Evolutionary conservation across 768 basidiomycete species (phyloP), one percentile per base, ranked within the genome.

Genomic region (Russula abietina): DNA sequence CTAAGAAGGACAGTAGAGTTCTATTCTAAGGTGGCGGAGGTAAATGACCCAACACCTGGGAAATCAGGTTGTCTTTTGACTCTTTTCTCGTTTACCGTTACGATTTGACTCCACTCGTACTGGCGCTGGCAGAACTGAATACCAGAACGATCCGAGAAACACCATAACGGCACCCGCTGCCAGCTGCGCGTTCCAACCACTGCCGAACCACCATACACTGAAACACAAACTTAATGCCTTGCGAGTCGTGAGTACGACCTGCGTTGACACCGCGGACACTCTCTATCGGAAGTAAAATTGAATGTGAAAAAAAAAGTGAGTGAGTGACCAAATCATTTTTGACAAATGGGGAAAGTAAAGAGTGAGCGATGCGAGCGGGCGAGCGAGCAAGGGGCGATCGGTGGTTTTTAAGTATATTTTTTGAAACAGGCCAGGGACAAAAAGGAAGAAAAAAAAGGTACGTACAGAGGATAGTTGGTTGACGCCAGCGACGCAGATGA

Each of bases 171-270:
- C 89, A 26, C 92, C 92, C 6, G 79, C 41, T 0, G 77, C 84
- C 26, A 93, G 75, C 62, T 84, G 82, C 0, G 70, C 59, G 62
- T 89, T 89, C 83, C 88, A 86, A 5, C 83, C 84, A 64, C 82
- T 84, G 2, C 85, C 85, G 69, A 91, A 92, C 82, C 84, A 91
- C 88, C 88, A 91, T 9, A 94, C 87, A 68, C 87, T 89, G 62
- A 93, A 82, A 67, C 83, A 86, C 24, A 94, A 78, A 65, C 87
- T 89, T 52, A 91, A 72, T 7, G 91, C 91, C 71, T 94, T 94
- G 54, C 92, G 82, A 0, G 85, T 77, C 1, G 91, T 93, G 38
- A 93, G 77, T 19, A 90, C 83, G 46, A 94, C 80, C 68, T 91
- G 91, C 8, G 90, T 91, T 3, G 88, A 88, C 1, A 92, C 87